phyloP scores from a whole-genome alignment of 352 stramenopile genomes.

The Globisporangium mamillatum region DNA sequence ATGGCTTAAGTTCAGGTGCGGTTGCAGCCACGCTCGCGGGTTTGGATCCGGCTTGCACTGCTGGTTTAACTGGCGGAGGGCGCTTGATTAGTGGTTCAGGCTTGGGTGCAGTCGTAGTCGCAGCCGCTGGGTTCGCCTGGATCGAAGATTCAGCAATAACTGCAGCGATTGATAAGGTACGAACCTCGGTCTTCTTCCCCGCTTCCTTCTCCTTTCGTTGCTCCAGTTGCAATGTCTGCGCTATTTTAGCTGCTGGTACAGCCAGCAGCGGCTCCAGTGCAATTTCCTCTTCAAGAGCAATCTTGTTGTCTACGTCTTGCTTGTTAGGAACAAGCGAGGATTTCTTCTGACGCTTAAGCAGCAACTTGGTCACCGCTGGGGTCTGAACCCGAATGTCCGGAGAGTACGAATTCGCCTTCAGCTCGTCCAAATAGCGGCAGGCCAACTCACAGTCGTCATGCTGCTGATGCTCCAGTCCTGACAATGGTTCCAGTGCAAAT shows the following conservation, averaged over 20 bases:
- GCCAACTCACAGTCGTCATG: not conserved
- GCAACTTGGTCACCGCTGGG: slow-evolving; percentile 16
- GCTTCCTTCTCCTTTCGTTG: not conserved
- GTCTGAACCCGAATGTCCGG: slow-evolving; percentile 6
- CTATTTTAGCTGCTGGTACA: not conserved
- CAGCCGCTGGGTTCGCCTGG: not conserved
- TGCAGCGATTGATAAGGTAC: not conserved
- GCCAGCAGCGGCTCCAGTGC: not conserved
- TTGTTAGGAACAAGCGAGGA: not conserved
- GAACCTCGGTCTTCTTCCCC: not conserved
- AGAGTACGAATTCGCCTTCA: slow-evolving; percentile 10
- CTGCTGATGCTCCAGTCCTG: not conserved
- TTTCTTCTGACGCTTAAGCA: slow-evolving; percentile 11
- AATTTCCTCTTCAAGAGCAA: not conserved
- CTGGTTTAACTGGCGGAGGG: not conserved
- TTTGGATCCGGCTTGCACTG: not conserved
- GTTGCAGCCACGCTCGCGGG: not conserved
- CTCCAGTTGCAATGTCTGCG: not conserved
- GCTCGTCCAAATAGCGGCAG: not conserved
- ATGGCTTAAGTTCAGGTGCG: not conserved
- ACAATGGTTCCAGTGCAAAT: not conserved
- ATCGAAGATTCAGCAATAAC: not conserved
- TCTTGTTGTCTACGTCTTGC: not conserved
- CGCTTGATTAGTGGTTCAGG: not conserved
- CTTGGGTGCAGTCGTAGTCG: not conserved